Evolutionary conservation across 192 early-diverging fungal genomes (phyloP).

Genomic region (Rhizophlyctis rosea): DNA sequence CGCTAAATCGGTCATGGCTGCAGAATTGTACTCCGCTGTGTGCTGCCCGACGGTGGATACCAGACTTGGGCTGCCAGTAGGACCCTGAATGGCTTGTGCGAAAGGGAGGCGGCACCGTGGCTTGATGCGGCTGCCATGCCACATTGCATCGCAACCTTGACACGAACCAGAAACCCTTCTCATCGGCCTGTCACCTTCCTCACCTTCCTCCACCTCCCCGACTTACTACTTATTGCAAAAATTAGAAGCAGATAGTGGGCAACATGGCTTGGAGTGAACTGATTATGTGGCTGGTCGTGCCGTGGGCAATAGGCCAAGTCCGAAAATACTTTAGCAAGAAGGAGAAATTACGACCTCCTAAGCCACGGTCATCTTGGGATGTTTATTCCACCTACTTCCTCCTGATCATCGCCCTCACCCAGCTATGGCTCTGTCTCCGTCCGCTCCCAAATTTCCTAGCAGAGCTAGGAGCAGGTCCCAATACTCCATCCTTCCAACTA

Average conservation of each 20-base stretch:
- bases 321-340: slow-evolving; percentile 12
- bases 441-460: slow-evolving; percentile 12
- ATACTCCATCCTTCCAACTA: slow-evolving; percentile 18
- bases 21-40: no score
- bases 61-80: no score
- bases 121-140: no score
- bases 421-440: not conserved
- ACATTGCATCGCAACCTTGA: no score
- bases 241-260: not conserved
- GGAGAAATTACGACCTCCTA: not conserved
- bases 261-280: slow-evolving; percentile 14
- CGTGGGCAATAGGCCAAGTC: slow-evolving; percentile 3
- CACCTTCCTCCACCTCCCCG: no score
- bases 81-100: no score
- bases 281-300: slow-evolving; percentile 16
- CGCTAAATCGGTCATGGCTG: no score
- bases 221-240: no score
- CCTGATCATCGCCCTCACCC: slow-evolving; percentile 4
- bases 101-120: no score
- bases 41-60: no score
- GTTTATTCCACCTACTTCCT: slow-evolving; percentile 10
- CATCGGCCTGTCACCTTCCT: no score
- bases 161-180: no score
- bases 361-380: slow-evolving; percentile 7
- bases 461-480: not conserved